Conservation (phyloP, 257 asterid genomes). For the Nicotiana noctiflora region DNA sequence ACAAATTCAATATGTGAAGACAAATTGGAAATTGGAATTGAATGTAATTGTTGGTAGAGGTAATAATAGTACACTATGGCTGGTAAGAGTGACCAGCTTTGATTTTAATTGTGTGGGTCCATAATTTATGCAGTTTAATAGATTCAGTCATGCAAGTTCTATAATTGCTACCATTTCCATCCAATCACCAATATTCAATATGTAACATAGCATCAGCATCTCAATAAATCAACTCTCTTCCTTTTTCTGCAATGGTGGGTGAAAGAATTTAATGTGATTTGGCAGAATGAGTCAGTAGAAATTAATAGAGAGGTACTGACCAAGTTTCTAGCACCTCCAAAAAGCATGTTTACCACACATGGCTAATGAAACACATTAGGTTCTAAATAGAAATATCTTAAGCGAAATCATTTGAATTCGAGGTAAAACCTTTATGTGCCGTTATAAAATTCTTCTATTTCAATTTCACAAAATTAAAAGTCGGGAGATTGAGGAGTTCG, state of each 20-base stretch:
- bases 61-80: background rate
- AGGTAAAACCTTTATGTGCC: no score
- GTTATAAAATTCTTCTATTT: background rate
- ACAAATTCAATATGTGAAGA: background rate
- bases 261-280: background rate
- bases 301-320: background rate
- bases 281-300: background rate
- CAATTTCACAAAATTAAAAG: no score
- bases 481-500: background rate
- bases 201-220: background rate
- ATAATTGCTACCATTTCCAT: constrained; percentile 2
- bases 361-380: background rate
- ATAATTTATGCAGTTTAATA: constrained; percentile 28
- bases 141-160: constrained; percentile 23
- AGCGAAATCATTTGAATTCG: no score
- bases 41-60: background rate
- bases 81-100: background rate
- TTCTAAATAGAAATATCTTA: no score
- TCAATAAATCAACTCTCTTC: background rate
- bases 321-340: background rate
- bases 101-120: constrained; percentile 15
- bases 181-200: constrained; percentile 13
- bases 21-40: background rate
- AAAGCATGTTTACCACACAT: background rate
- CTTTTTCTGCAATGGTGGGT: background rate